Conservation (phyloP, 306 rosid genomes). For the Quercus robur region DNA sequence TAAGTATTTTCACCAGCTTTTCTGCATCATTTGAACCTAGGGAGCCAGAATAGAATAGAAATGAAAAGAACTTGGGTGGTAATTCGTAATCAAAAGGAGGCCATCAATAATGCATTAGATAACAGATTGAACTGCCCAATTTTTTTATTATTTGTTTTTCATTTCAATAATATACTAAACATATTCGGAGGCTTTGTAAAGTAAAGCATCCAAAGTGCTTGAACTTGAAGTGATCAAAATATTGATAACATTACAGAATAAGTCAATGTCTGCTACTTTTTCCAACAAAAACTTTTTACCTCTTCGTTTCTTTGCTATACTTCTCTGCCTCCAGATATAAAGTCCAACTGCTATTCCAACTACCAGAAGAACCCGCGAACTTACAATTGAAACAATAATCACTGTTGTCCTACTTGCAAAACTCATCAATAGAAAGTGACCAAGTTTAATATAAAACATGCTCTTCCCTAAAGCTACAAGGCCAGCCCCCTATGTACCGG, state of each 20-base stretch:
- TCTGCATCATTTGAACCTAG: slow-evolving; percentile 69
- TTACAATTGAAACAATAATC: slow-evolving; percentile 55
- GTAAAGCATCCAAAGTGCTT: neutral
- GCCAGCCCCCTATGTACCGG: neutral
- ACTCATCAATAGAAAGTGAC: slow-evolving; percentile 11
- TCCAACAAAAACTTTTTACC: slow-evolving; percentile 32
- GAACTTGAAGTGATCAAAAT: too few relatives aligned
- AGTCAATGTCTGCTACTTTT: neutral
- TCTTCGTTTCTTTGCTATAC: slow-evolving; percentile 74
- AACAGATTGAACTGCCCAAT: too few relatives aligned
- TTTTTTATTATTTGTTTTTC: too few relatives aligned
- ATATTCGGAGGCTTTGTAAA: neutral
- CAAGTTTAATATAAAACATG: neutral
- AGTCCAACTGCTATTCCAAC: slow-evolving; percentile 47
- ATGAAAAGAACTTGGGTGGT: too few relatives aligned
- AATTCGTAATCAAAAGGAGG: too few relatives aligned
- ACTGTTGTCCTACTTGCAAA: slow-evolving; percentile 53
- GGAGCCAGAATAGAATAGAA: neutral
- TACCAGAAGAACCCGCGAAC: slow-evolving; percentile 58
- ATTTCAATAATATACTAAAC: too few relatives aligned
- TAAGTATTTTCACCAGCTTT: slow-evolving; percentile 57
- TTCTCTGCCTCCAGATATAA: slow-evolving; percentile 52
- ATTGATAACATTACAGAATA: neutral
- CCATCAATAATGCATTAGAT: too few relatives aligned
- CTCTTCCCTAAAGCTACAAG: neutral